phyloP scores from a whole-genome alignment of 1,284 basidiomycete species.

The Hypsizygus ulmarius region DNA sequence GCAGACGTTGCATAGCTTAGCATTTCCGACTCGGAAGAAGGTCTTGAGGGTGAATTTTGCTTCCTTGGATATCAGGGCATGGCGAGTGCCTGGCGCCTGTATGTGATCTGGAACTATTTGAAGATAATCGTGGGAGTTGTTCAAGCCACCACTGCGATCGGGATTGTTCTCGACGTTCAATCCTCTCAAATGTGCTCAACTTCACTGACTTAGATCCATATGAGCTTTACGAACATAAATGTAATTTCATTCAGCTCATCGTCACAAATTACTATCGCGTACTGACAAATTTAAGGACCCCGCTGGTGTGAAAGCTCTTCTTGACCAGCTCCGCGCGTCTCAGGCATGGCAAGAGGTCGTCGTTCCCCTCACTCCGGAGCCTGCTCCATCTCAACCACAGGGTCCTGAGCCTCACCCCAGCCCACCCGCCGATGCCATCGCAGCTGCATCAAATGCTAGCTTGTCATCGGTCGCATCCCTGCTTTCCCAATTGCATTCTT shows the following conservation, averaged over 20 bases:
- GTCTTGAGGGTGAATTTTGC: no score
- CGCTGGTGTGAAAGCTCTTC: conserved; percentile 57
- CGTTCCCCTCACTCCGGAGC: conserved; percentile 11
- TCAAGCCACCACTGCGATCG: no score
- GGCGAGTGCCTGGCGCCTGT: no score
- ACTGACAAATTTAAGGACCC: conserved; percentile 47
- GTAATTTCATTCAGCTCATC: conserved; percentile 29
- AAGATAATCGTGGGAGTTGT: no score
- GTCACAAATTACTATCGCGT: conserved; percentile 6
- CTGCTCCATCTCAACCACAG: conserved; percentile 5
- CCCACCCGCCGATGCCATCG: conserved; percentile 1
- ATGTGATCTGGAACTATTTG: no score
- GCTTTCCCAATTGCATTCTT: conserved; percentile 59
- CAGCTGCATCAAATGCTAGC: conserved; percentile 6
- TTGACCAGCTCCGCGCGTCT: conserved; percentile 62
- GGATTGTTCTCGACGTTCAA: neutral
- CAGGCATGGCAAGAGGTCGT: conserved; percentile 62
- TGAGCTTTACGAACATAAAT: conserved; percentile 46
- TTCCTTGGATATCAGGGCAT: no score
- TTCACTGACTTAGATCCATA: conserved; percentile 11
- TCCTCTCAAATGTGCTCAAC: neutral
- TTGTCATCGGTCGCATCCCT: conserved; percentile 53
- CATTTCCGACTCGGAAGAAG: no score
- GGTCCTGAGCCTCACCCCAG: neutral
- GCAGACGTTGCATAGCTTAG: no score